Base-by-base conservation (phyloP, 139 green algal genomes). In the Chlamydomonas sp. region DNA sequence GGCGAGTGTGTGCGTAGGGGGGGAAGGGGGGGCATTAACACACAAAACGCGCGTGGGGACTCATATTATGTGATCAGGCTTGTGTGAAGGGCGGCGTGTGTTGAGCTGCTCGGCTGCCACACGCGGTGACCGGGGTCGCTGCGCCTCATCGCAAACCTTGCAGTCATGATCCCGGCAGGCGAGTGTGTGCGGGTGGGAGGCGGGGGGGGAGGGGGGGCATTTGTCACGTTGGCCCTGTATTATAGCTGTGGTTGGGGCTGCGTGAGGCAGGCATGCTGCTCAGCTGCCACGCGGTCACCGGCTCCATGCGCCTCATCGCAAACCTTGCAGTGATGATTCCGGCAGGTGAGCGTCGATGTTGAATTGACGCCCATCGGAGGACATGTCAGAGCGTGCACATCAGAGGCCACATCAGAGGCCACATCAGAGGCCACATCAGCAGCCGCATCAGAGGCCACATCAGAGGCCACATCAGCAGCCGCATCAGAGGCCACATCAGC, bases 301-400 rank as follows among this genome's bases (percentile, higher is more conserved):
- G 75, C 35, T 59, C 50, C 31, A 50, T 74, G 30, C 65, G 78
- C n/a, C 39, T 78, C 6, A 70, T 73, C 58, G 34, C 33, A 36
- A 71, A 81, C 34, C 65, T 84, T 37, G 58, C 39, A 10, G 68
- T 38, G 2, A 58, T 81, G 4, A 35, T 84, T 10, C 78, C 78
- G 0, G 35, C 62, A 49, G 78, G 78, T 84, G 50, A 58, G 71
- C 6, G 54, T 28, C n/a, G n/a, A n/a, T n/a, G n/a, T n/a, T n/a
- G n/a, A n/a, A n/a, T n/a, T n/a, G n/a, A n/a, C n/a, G n/a, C n/a
- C n/a, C n/a, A n/a, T n/a, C n/a, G n/a, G n/a, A n/a, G n/a, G n/a
- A n/a, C n/a, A n/a, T n/a, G n/a, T n/a, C n/a, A n/a, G n/a, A n/a
- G n/a, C n/a, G n/a, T n/a, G n/a, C n/a, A n/a, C n/a, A n/a, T n/a